Conservation (phyloP, 768 basidiomycete species). For the Tulasnella sp. region DNA sequence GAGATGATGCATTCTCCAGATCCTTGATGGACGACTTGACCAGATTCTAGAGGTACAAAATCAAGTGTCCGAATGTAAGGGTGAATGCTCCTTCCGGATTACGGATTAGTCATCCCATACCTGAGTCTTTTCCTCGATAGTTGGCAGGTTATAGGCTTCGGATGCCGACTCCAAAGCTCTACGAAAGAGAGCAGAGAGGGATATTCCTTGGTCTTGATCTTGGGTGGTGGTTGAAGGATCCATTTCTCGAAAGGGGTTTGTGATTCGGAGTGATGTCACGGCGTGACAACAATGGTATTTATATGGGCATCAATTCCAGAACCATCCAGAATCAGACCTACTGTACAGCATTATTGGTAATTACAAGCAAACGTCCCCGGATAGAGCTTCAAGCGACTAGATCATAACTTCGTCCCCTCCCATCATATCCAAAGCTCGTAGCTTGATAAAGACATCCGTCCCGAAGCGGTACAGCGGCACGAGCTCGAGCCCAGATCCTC, state of each 20-base stretch:
- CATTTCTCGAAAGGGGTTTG: not conserved
- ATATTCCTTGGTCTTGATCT: conserved; percentile 32
- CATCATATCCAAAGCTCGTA: conserved; percentile 47
- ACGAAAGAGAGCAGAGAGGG: conserved; percentile 44
- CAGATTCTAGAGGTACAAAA: conserved; percentile 48
- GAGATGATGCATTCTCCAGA: conserved; percentile 51
- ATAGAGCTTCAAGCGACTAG: conserved; percentile 31
- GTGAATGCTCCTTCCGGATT: not conserved
- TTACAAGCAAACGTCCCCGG: not conserved
- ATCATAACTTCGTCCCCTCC: conserved; percentile 53
- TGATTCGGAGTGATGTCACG: conserved; percentile 11
- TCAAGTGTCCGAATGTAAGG: conserved; percentile 27
- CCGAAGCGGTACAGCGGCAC: conserved; percentile 69
- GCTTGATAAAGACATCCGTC: conserved; percentile 53
- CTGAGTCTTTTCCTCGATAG: conserved; percentile 48
- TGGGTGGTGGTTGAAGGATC: conserved; percentile 25
- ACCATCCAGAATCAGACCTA: not conserved
- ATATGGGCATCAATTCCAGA: not conserved
- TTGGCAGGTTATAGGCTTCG: conserved; percentile 44
- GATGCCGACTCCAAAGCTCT: conserved; percentile 43
- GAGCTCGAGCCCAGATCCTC: conserved; percentile 61
- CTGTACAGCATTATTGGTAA: not conserved
- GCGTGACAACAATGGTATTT: not conserved
- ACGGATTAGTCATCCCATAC: conserved; percentile 34
- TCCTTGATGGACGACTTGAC: conserved; percentile 55